Percentiles rank a stretch among this genome's conserved stretches.
These are phyloP conservation scores for Solanum commersonii DNA, from an alignment of 257 asterid species.

Conservation along the genomic window DNA sequence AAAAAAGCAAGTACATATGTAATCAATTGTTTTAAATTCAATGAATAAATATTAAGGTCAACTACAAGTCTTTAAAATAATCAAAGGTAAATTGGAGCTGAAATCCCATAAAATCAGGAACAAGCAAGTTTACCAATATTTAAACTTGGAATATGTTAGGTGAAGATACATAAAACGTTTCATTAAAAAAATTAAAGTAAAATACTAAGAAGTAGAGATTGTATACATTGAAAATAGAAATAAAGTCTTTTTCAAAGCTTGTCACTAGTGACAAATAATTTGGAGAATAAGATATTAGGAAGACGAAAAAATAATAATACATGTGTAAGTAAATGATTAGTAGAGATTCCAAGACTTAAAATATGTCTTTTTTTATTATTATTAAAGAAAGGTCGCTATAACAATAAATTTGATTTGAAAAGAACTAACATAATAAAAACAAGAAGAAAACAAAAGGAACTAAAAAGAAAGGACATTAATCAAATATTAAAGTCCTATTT, in stretches of 20 bases:
- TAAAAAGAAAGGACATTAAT: neutral
- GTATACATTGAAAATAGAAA: neutral
- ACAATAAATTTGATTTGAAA: constrained; percentile 3
- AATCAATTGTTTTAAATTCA: neutral
- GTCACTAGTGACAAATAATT: neutral
- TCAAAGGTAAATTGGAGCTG: neutral
- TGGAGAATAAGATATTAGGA: neutral
- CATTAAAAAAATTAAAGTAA: neutral
- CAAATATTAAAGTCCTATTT: constrained; percentile 20
- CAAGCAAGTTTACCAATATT: neutral
- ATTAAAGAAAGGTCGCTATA: constrained; percentile 1
- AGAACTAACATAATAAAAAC: neutral
- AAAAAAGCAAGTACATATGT: neutral
- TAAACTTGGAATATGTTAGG: neutral
- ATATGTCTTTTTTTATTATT: neutral
- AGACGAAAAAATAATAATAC: neutral
- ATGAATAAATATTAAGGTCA: neutral
- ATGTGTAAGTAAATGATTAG: neutral
- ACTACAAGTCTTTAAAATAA: neutral
- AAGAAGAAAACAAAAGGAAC: constrained; percentile 2
- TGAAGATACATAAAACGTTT: neutral
- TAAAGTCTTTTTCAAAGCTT: neutral
- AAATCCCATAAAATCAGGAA: neutral
- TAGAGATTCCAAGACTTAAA: neutral
- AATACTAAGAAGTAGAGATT: neutral